Evolutionary conservation across 345 rosid species (phyloP).

Genomic region (Eucalyptus regnans): DNA sequence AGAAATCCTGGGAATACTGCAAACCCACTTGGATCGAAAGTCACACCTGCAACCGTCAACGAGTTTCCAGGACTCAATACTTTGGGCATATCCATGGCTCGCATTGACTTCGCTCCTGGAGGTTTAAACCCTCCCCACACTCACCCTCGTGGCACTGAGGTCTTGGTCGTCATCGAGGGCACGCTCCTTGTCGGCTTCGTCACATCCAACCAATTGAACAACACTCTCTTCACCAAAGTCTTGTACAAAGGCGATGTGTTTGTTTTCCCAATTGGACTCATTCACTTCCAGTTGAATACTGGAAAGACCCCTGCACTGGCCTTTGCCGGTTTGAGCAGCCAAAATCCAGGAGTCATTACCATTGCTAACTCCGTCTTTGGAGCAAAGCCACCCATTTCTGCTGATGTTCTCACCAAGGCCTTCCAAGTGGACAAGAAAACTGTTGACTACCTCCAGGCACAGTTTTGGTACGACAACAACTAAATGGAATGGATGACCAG

Average conservation of each 20-base stretch:
- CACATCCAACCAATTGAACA: constrained; percentile 6
- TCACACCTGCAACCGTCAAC: neutral
- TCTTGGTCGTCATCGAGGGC: constrained; percentile 17
- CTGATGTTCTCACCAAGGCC: constrained; percentile 13
- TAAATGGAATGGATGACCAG: too few relatives aligned
- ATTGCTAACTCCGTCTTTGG: constrained; percentile 12
- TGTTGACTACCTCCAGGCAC: too few relatives aligned
- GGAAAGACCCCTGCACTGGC: constrained; percentile 21
- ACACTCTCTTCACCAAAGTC: constrained; percentile 2
- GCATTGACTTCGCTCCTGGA: constrained; percentile 7
- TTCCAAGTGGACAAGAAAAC: constrained; percentile 13
- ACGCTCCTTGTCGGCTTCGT: constrained; percentile 17
- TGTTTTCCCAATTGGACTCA: constrained; percentile 25
- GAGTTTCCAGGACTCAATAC: constrained; percentile 14
- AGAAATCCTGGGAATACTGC: neutral
- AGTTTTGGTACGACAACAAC: too few relatives aligned
- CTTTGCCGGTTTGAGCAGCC: neutral
- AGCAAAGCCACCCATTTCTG: constrained; percentile 2
- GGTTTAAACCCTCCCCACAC: constrained; percentile 33
- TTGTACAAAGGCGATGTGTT: constrained; percentile 6
- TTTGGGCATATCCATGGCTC: constrained; percentile 6
- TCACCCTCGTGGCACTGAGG: constrained; percentile 28
- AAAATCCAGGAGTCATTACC: constrained; percentile 10
- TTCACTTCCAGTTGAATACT: constrained; percentile 20
- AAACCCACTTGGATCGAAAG: constrained; percentile 8